phyloP scores from a whole-genome alignment of 306 rosid genomes.

The Castanea mollissima region DNA sequence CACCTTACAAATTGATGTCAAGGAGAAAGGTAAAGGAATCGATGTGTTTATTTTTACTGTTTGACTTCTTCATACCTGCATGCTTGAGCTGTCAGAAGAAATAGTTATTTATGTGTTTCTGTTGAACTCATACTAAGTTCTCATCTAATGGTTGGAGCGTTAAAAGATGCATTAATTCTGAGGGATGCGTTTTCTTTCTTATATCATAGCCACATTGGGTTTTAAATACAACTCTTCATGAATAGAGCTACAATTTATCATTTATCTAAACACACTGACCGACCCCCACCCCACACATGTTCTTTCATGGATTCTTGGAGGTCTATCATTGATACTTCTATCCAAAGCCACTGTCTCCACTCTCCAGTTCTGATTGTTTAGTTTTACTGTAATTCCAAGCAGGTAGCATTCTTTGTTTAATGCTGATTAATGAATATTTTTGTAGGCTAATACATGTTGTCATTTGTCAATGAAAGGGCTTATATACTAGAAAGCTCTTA shows the following conservation, averaged over 20 bases:
- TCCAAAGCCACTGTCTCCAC: neutral
- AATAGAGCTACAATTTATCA: neutral
- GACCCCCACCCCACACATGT: neutral
- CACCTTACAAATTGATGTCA: slow-evolving; percentile 77
- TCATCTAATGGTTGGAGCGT: neutral
- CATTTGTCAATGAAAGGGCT: neutral
- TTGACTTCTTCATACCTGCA: slow-evolving; percentile 14
- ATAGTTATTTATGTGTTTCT: slow-evolving; percentile 10
- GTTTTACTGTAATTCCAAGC: neutral
- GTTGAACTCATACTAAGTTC: neutral
- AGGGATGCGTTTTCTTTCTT: neutral
- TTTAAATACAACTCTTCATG: neutral
- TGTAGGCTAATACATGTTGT: neutral
- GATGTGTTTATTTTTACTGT: neutral
- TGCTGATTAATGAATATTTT: neutral
- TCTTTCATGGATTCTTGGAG: neutral
- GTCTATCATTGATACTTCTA: neutral
- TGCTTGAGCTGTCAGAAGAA: slow-evolving; percentile 17
- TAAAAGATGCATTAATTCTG: neutral
- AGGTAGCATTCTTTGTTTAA: neutral
- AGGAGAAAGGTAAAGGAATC: slow-evolving; percentile 94
- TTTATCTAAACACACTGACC: neutral
- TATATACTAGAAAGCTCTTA: neutral
- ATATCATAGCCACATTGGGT: neutral
- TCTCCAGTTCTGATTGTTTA: neutral